A percentile compares a stretch with the other conserved stretches of the same genome.
These are phyloP conservation scores for Corylus americana DNA, from an alignment of 306 rosid genomes.

Conservation along the genomic window DNA sequence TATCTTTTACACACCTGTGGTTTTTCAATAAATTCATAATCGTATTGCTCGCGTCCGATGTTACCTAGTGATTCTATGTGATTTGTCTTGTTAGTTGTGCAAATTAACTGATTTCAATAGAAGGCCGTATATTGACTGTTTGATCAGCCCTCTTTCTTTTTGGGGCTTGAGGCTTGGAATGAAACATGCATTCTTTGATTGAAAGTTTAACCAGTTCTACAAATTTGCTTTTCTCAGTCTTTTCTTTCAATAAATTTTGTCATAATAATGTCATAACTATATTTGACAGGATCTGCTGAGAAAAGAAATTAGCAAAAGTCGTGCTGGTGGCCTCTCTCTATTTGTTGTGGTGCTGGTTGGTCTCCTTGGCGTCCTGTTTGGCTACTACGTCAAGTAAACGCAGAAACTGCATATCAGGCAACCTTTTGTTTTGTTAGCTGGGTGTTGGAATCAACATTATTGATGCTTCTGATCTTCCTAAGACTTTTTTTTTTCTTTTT, in stretches of 20 bases:
- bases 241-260: background rate
- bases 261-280: background rate
- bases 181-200: background rate
- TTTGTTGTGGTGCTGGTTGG: constrained; percentile 38
- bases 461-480: background rate
- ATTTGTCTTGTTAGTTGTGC: background rate
- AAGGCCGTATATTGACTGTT: background rate
- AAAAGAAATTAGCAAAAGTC: constrained; percentile 28
- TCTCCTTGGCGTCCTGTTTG: constrained; percentile 41
- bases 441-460: constrained; percentile 16
- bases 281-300: constrained; percentile 37
- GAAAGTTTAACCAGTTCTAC: background rate
- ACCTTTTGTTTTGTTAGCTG: background rate
- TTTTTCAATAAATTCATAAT: background rate
- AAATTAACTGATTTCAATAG: background rate
- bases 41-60: background rate
- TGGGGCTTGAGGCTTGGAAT: background rate
- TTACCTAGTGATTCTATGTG: background rate
- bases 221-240: background rate
- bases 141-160: background rate
- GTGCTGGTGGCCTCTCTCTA: constrained; percentile 35
- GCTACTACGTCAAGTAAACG: constrained; percentile 36
- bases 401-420: constrained; percentile 8
- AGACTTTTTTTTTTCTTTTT: background rate
- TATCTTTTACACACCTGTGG: background rate